Evolutionary conservation across 2,329 filamentous ascomycete species (phyloP).

Genomic region (Xylariaceae sp.): DNA sequence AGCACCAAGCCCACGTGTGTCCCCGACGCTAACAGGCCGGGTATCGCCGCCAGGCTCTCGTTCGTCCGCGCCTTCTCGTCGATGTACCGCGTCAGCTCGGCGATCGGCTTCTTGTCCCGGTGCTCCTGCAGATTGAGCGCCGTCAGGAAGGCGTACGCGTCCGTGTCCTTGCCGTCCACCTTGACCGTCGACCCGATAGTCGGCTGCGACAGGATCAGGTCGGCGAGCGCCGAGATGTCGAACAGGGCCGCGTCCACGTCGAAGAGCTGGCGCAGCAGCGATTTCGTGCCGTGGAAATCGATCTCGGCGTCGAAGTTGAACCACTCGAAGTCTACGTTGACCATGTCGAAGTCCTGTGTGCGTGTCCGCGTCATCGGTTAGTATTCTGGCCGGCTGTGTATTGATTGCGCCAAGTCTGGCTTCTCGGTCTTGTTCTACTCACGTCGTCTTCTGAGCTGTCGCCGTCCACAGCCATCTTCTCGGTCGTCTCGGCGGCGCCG

Average conservation of each 20-base stretch:
- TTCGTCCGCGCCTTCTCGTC: conserved; percentile 56
- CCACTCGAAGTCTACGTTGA: conserved; percentile 98
- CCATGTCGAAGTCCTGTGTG: conserved; percentile 78
- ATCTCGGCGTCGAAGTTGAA: conserved; percentile 90
- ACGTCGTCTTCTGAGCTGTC: conserved; percentile 58
- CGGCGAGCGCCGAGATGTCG: conserved; percentile 82
- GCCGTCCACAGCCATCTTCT: conserved; percentile 53
- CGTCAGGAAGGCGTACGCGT: conserved; percentile 91
- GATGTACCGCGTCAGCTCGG: conserved; percentile 73
- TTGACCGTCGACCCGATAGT: conserved; percentile 94
- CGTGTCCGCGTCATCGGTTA: no score
- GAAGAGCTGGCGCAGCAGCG: conserved; percentile 85
- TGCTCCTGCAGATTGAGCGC: conserved; percentile 83
- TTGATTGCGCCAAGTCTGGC: no score
- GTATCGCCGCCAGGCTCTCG: conserved; percentile 58
- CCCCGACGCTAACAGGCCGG: conserved; percentile 57
- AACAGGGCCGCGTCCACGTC: conserved; percentile 85
- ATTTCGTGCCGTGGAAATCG: conserved; percentile 95
- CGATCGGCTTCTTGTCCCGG: conserved; percentile 72
- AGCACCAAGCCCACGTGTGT: conserved; percentile 80
- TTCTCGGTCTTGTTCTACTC: conserved; percentile 14
- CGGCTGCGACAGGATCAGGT: conserved; percentile 84
- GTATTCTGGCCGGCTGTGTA: no score
- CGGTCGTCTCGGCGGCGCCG: conserved; percentile 47
- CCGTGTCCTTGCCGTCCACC: conserved; percentile 90